phyloP scores from a whole-genome alignment of 345 rosid genomes.

The Rhodamnia argentea region DNA sequence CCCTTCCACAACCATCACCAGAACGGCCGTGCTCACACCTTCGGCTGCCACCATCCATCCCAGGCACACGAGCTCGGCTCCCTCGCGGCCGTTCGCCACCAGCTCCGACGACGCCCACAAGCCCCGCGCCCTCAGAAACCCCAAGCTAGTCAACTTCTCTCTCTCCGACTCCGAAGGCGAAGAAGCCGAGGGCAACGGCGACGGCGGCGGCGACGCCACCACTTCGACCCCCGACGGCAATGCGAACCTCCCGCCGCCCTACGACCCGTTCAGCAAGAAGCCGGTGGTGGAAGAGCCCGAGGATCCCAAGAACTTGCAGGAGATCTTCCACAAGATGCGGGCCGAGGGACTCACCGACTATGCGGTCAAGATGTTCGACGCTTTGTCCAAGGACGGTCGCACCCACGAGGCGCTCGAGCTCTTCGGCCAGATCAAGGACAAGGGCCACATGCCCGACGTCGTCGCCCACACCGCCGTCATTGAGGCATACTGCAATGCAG shows the following conservation, averaged over 20 bases:
- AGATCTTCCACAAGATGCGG: constrained; percentile 55
- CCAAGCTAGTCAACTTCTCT: constrained; percentile 43
- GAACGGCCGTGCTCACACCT: not conserved
- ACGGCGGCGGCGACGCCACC: not conserved
- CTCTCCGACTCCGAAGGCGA: constrained; percentile 39
- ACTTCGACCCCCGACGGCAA: not conserved
- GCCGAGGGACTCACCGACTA: constrained; percentile 37
- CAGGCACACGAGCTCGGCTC: no score
- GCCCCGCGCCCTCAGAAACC: not conserved
- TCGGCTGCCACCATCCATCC: not conserved
- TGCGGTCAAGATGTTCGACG: constrained; percentile 85
- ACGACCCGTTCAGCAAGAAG: constrained; percentile 50
- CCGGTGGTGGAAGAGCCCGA: constrained; percentile 35
- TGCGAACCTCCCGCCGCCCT: constrained; percentile 52
- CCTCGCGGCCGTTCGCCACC: not conserved
- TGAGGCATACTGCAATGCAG: constrained; percentile 66
- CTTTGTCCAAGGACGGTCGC: constrained; percentile 63
- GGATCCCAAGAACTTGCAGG: constrained; percentile 58
- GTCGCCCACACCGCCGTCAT: constrained; percentile 63
- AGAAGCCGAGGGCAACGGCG: constrained; percentile 16
- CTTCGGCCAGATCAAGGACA: constrained; percentile 55
- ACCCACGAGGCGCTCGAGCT: constrained; percentile 72
- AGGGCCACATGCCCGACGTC: constrained; percentile 63
- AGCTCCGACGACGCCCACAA: not conserved
- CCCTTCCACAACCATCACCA: not conserved